These are phyloP conservation scores for Naegleria lovaniensis DNA, from an alignment of 208 protist genomes.

Conservation along the genomic window DNA sequence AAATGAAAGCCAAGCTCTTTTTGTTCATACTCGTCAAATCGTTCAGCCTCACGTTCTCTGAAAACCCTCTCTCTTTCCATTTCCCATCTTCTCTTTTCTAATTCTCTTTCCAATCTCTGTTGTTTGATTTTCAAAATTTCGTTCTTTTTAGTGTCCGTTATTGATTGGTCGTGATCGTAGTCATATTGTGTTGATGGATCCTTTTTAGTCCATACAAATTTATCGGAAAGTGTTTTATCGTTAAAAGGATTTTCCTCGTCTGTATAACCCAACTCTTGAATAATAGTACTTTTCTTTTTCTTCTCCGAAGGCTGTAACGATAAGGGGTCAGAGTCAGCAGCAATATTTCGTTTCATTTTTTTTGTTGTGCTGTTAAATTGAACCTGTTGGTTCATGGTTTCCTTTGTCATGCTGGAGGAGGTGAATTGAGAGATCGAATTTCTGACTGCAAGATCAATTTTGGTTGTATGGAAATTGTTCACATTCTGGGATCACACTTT, in stretches of 20 bases:
- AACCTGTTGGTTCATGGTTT: too few species aligned
- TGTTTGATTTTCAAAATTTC: constrained; percentile 60
- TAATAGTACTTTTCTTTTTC: background rate
- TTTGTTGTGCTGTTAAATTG: too few species aligned
- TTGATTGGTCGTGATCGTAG: background rate
- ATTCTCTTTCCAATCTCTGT: constrained; percentile 50
- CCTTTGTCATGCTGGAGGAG: too few species aligned
- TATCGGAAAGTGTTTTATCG: constrained; percentile 54
- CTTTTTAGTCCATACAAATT: constrained; percentile 74
- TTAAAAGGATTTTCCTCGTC: constrained; percentile 65
- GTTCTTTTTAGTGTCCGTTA: constrained; percentile 24
- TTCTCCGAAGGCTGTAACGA: background rate
- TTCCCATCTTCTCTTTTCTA: constrained; percentile 44
- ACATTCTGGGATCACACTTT: too few species aligned
- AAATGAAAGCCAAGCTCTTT: constrained; percentile 60
- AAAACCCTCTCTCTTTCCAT: constrained; percentile 39
- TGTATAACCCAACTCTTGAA: constrained; percentile 50
- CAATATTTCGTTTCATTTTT: background rate
- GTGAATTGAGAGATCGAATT: too few species aligned
- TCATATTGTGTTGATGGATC: constrained; percentile 29
- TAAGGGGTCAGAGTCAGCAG: background rate
- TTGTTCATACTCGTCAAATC: constrained; percentile 50
- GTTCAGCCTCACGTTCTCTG: constrained; percentile 42
- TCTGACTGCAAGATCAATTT: too few species aligned
- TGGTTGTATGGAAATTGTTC: too few species aligned